Conservation (phyloP, 2,329 filamentous ascomycete species). For the Pseudofabraea citricarpa region DNA sequence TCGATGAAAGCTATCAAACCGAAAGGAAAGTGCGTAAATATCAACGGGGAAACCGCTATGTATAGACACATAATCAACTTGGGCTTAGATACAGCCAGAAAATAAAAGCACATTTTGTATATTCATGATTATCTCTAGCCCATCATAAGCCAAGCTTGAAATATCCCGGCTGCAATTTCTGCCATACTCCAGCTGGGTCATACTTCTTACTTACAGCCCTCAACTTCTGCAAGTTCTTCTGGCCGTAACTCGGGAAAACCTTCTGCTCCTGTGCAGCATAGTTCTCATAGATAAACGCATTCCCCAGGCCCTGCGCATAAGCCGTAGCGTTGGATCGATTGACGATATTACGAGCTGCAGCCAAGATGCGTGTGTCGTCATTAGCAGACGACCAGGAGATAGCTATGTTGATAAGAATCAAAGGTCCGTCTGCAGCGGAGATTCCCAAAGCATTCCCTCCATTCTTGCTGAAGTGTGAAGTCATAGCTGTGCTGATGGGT, state of each 20-base stretch:
- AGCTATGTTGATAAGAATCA: constrained; percentile 16
- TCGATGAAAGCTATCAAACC: too few species aligned
- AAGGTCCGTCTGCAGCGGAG: constrained; percentile 7
- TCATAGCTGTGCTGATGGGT: constrained; percentile 34
- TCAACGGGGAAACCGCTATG: too few species aligned
- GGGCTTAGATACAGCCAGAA: too few species aligned
- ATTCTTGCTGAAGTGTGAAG: constrained; percentile 29
- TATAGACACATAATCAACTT: too few species aligned
- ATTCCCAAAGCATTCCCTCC: constrained; percentile 25
- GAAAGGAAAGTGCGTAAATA: too few species aligned
- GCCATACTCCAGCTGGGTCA: constrained; percentile 23
- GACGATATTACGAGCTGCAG: constrained; percentile 22
- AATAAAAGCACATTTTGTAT: too few species aligned
- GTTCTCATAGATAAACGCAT: constrained; percentile 36
- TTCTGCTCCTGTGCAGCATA: constrained; percentile 32
- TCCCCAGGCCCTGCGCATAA: constrained; percentile 26
- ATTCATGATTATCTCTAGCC: neutral
- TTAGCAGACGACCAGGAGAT: constrained; percentile 23
- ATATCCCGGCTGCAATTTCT: constrained; percentile 30
- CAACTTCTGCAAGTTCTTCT: constrained; percentile 26
- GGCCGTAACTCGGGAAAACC: constrained; percentile 31
- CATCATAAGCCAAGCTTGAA: constrained; percentile 30
- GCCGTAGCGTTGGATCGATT: constrained; percentile 21
- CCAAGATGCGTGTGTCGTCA: constrained; percentile 30
- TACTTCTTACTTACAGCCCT: constrained; percentile 18